phyloP scores from a whole-genome alignment of 768 basidiomycete species.

The Phylloporus scabripes region DNA sequence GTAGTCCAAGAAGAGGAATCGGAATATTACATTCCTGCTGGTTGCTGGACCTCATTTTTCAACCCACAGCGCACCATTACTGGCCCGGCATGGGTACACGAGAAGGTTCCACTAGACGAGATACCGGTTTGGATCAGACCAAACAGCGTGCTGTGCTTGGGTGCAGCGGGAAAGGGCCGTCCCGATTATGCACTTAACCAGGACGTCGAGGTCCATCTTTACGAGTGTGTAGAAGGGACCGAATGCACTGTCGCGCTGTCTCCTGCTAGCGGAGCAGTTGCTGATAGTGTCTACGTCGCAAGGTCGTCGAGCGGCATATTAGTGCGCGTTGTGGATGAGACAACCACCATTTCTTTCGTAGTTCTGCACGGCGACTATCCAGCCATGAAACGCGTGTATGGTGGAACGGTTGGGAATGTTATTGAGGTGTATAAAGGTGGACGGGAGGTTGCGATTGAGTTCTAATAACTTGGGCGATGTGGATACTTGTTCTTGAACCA shows the following conservation, averaged over 20 bases:
- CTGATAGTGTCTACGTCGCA: slow-evolving; percentile 6
- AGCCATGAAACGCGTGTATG: slow-evolving; percentile 2
- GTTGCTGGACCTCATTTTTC: slow-evolving; percentile 58
- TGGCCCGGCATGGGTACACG: slow-evolving; percentile 60
- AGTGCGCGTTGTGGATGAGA: slow-evolving; percentile 5
- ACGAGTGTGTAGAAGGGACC: slow-evolving; percentile 45
- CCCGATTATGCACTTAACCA: slow-evolving; percentile 35
- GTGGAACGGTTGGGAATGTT: slow-evolving; percentile 6
- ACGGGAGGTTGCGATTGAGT: slow-evolving; percentile 6
- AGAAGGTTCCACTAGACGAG: slow-evolving; percentile 55
- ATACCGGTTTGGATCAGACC: slow-evolving; percentile 65
- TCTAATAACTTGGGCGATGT: slow-evolving; percentile 1
- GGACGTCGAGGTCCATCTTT: slow-evolving; percentile 46
- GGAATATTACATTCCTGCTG: slow-evolving; percentile 57
- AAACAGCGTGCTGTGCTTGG: slow-evolving; percentile 42
- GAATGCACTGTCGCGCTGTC: slow-evolving; percentile 16
- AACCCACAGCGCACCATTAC: slow-evolving; percentile 46
- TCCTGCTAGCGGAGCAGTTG: slow-evolving; percentile 1
- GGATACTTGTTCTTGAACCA: background rate
- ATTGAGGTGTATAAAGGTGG: slow-evolving; percentile 1
- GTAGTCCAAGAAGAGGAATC: slow-evolving; percentile 48
- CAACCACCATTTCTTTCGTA: slow-evolving; percentile 8
- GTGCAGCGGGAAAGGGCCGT: slow-evolving; percentile 43
- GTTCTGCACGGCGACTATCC: slow-evolving; percentile 14
- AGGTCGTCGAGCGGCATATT: slow-evolving; percentile 10